These are phyloP conservation scores for Lasiodiplodia gonubiensis DNA, from an alignment of 2,329 filamentous ascomycete genomes.

Conservation along the genomic window DNA sequence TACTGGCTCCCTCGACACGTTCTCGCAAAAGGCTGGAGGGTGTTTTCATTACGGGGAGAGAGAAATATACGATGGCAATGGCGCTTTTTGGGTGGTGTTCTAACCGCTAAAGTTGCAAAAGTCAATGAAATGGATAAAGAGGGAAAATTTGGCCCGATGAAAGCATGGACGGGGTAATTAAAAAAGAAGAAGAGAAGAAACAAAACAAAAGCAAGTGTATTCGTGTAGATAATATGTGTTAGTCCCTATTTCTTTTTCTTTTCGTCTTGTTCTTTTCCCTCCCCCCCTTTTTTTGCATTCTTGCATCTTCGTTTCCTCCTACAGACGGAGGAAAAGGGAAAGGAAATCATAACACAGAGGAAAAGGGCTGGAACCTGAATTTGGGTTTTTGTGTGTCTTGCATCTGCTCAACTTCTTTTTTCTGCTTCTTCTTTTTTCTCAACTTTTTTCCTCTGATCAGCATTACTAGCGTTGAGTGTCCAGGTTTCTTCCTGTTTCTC, in stretches of 20 bases:
- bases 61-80: no score
- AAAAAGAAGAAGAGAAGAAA: neutral
- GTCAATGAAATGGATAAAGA: neutral
- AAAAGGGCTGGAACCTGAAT: slow-evolving; percentile 12
- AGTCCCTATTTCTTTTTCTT: neutral
- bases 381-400: slow-evolving; percentile 2
- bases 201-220: slow-evolving; percentile 9
- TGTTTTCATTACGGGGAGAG: neutral
- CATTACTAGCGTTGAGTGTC: neutral
- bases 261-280: neutral
- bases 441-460: neutral
- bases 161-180: neutral
- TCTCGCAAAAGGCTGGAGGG: neutral
- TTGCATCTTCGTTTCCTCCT: neutral
- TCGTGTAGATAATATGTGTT: slow-evolving; percentile 23
- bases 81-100: neutral
- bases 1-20: neutral
- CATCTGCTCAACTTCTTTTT: slow-evolving; percentile 26
- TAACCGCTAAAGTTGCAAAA: neutral
- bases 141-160: neutral
- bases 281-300: neutral
- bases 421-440: neutral
- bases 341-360: neutral
- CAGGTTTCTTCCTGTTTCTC: neutral
- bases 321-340: neutral